Base-by-base conservation (phyloP, 1,139 yeast genomes). In the Nakaseomyces delphensis region DNA sequence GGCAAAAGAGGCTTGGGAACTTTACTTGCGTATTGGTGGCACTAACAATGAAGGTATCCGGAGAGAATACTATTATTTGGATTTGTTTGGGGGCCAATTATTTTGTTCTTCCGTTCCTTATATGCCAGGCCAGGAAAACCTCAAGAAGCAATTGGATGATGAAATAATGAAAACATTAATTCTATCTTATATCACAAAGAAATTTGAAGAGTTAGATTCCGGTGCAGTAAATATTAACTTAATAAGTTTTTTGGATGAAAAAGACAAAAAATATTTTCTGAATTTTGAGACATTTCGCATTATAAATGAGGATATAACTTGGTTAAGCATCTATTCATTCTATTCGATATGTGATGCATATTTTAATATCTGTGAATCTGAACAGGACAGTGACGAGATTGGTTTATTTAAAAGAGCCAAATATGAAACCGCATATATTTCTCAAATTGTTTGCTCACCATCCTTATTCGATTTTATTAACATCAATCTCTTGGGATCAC, bases 51-150 rank as follows among this genome's bases (percentile, higher is more conserved):
- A 49, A 6, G 42, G 42, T 3, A 36, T 52, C 3, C 51, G 48
- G 15, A 32, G 45, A 13, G 60, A 57, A 38, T 19, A 56, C n/a
- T 39, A 48, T 2, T 44, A 48, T 24, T 50, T 59, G 30, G 51
- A 56, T 36, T 30, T 54, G 11, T 48, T 53, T 32, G 42, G 53
- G 1, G 49, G 57, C 23, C 57, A 57, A 21, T 37, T 59, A 19
- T 24, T 57, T 4, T 25, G 32, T 27, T 43, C 51, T 30, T 41
- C 42, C 4, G 23, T 54, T 15, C 57, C 59, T 1, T 6, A 20
- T 20, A 51, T 51, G 49, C 32, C 47, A 3, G 56, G 54, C 3
- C 44, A 44, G 20, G 46, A 43, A 19, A 44, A 38, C 27, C 13
- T 33, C 4, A 31, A 6, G n/a, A 31, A 31, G 10, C 23, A 31